Evolutionary conservation across 2,329 filamentous ascomycete species (phyloP), one percentile per base, ranked within the genome.

Genomic region (Lasiodiplodia sp.): DNA sequence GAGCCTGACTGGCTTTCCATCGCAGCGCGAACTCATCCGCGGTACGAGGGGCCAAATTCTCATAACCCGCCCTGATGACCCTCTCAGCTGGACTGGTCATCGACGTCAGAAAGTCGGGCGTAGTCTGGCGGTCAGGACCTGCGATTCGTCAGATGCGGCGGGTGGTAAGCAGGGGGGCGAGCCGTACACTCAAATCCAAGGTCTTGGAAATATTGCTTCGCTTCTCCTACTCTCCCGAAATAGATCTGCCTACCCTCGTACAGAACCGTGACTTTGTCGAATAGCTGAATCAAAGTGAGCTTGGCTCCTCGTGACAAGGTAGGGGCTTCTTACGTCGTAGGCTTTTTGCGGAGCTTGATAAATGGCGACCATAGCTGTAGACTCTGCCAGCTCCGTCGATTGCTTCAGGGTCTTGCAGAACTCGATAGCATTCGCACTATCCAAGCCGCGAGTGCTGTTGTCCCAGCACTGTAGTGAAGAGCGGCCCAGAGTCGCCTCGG

Each of bases 101-200:
- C 1, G 89, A 91, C 0, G 91, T 94, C 21, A 94, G 78, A 76
- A 93, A 94, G 73, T 94, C 92, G 0, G 87, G 86, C 0, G 88
- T 88, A 0, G 89, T 92, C 85, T 88, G 87, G 7, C 90, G 69
- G 14, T 87, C 83, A 0, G 91, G 90, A 28, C 28, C 28, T 28
- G 6, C 1, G 5, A 28, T 6, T 1, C 6, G 28, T 28, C 28
- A 28, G 28, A 7, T 6, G 28, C 5, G 28, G 28, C 5, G 28
- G 28, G 28, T 28, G 28, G 28, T 4, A 6, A 28, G 4, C 4
- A 28, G 28, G 5, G 28, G 28, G 5, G 28, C 28, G 1, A 28
- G 28, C 28, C 28, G 4, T 28, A 72, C 90, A 91, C 18, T 87
- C 82, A 71, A 93, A 94, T 0, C 92, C 92, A 7, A 93, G 80